These are phyloP conservation scores for Gaertneriomyces sp. DNA, from an alignment of 192 early-diverging fungal species.

Conservation along the genomic window DNA sequence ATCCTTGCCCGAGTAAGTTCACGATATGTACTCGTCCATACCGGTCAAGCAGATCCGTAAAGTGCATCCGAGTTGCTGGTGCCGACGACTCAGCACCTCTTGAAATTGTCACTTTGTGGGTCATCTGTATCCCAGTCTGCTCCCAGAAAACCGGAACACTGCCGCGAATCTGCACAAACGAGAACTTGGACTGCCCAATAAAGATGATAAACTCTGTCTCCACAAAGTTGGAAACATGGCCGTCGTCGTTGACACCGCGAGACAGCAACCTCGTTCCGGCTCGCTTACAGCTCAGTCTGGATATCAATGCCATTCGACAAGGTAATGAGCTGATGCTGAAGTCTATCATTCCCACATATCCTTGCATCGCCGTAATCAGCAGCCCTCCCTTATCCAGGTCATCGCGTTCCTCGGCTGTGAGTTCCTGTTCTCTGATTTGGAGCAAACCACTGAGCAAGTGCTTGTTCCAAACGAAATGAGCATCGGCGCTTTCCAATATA, in stretches of 20 bases:
- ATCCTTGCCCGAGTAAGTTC: constrained; percentile 69
- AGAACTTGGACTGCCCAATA: constrained; percentile 51
- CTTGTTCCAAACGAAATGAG: constrained; percentile 89
- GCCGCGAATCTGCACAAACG: constrained; percentile 83
- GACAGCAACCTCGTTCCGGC: constrained; percentile 91
- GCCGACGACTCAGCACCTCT: constrained; percentile 75
- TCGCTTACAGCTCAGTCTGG: constrained; percentile 73
- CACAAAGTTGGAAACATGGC: constrained; percentile 97
- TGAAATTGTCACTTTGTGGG: constrained; percentile 81
- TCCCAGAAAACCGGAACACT: constrained; percentile 97
- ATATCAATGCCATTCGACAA: constrained; percentile 52
- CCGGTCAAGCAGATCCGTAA: constrained; percentile 64
- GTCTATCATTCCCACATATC: constrained; percentile 61
- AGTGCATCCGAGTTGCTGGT: constrained; percentile 70
- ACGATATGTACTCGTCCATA: constrained; percentile 76
- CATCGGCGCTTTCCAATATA: constrained; percentile 61
- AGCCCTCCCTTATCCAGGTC: constrained; percentile 72
- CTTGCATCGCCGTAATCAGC: constrained; percentile 72
- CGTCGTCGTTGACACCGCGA: constrained; percentile 94
- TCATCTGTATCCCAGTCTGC: constrained; percentile 76
- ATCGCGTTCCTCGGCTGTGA: constrained; percentile 58
- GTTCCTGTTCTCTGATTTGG: constrained; percentile 70
- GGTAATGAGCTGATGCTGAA: constrained; percentile 29
- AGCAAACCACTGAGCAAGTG: constrained; percentile 77
- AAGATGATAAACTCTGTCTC: constrained; percentile 81